Conservation (phyloP, 139 green algal genomes). For the Marvania coccoides region DNA sequence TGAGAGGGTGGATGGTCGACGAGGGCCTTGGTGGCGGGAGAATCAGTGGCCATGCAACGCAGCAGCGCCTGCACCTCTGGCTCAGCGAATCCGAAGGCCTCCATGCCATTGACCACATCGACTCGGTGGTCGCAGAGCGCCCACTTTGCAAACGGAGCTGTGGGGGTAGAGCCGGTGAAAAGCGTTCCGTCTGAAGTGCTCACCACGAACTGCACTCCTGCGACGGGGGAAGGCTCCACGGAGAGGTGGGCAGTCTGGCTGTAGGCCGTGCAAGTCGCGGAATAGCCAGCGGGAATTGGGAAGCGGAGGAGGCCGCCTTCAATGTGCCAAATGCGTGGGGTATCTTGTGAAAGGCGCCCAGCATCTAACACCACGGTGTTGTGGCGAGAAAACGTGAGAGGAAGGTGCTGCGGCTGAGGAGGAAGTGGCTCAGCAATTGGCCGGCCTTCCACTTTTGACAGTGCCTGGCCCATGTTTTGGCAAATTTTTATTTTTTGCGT, state of each 20-base stretch:
- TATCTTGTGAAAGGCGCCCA: not conserved
- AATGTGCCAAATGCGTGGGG: not conserved
- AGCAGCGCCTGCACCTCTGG: not conserved
- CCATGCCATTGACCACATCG: constrained; percentile 2
- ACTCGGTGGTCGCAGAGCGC: not conserved
- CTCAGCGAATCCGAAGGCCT: not conserved
- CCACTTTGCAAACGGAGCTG: constrained; percentile 9
- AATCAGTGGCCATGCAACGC: too few relatives aligned
- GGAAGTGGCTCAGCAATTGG: too few relatives aligned
- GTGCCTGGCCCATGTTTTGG: not conserved
- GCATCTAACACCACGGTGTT: not conserved
- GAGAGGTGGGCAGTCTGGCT: not conserved
- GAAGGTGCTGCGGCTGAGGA: not conserved
- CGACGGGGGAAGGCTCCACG: not conserved
- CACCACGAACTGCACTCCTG: not conserved
- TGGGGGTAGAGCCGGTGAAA: not conserved
- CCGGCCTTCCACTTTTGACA: too few relatives aligned
- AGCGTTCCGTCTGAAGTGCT: not conserved
- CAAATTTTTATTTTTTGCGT: too few relatives aligned
- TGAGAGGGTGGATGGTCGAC: too few relatives aligned
- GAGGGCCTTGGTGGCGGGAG: too few relatives aligned
- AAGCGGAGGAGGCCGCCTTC: not conserved
- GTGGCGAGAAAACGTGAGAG: not conserved
- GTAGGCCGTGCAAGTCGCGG: not conserved
- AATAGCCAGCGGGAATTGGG: not conserved